These are phyloP conservation scores for Aristolochia californica DNA, from an alignment of 164 flowering plant genomes.

Conservation along the genomic window DNA sequence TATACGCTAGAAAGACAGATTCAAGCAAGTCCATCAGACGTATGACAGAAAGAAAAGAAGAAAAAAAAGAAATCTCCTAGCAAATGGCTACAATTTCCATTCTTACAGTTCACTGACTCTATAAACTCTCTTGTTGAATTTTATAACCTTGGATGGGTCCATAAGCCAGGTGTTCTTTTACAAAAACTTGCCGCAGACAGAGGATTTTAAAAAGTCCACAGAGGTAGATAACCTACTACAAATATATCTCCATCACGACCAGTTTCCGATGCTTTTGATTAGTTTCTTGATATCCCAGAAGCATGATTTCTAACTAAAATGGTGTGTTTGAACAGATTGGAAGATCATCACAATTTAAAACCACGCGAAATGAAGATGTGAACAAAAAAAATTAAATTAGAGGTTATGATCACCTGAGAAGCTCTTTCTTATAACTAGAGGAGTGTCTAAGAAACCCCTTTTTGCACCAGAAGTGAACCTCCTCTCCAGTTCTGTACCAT, in stretches of 20 bases:
- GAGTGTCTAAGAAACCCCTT: constrained; percentile 29
- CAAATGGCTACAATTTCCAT: too few species aligned
- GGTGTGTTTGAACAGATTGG: neutral
- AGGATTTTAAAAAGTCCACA: neutral
- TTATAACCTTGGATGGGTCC: too few species aligned
- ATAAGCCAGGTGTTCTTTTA: neutral
- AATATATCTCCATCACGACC: constrained; percentile 7
- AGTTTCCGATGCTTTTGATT: constrained; percentile 1
- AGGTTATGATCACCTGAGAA: constrained; percentile 38
- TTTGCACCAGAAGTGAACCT: constrained; percentile 22
- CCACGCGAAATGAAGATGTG: neutral
- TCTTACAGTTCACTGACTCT: too few species aligned
- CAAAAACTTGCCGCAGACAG: too few species aligned
- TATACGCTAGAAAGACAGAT: too few species aligned
- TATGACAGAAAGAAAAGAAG: too few species aligned
- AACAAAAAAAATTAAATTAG: neutral
- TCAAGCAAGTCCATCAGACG: too few species aligned
- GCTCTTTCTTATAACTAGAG: constrained; percentile 35
- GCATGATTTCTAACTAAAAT: neutral
- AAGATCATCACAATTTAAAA: too few species aligned
- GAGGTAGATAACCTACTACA: constrained; percentile 59
- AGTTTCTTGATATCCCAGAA: neutral
- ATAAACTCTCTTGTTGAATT: too few species aligned
- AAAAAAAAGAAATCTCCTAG: too few species aligned
- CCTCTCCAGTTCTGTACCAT: constrained; percentile 29